A percentile compares a stretch with the other conserved stretches of the same genome.
These are phyloP conservation scores for Saccharomyces jurei DNA, from an alignment of 805 yeast genomes.

Conservation along the genomic window DNA sequence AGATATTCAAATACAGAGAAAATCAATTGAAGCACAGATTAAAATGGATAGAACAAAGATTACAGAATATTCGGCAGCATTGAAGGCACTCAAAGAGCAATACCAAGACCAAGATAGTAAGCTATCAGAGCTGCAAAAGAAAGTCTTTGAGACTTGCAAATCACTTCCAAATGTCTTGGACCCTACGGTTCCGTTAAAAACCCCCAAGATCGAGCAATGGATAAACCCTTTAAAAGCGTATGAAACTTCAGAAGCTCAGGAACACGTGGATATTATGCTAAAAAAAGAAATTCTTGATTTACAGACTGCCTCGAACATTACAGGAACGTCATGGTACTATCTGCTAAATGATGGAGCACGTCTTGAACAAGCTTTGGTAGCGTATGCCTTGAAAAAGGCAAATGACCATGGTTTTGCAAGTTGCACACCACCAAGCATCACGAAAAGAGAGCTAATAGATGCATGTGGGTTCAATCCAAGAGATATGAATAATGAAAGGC, in stretches of 20 bases:
- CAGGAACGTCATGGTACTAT: slow-evolving; percentile 84
- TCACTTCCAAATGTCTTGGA: slow-evolving; percentile 58
- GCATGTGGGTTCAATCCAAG: slow-evolving; percentile 96
- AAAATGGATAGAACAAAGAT: slow-evolving; percentile 16
- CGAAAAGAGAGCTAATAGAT: slow-evolving; percentile 61
- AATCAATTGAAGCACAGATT: slow-evolving; percentile 21
- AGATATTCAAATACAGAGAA: slow-evolving; percentile 25
- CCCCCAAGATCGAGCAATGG: slow-evolving; percentile 42
- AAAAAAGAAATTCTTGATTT: slow-evolving; percentile 63
- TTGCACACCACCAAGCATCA: slow-evolving; percentile 80
- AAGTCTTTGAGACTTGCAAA: slow-evolving; percentile 36
- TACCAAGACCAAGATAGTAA: slow-evolving; percentile 15
- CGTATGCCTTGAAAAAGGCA: slow-evolving; percentile 65
- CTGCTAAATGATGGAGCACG: slow-evolving; percentile 77
- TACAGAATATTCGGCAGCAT: slow-evolving; percentile 7
- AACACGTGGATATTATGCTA: slow-evolving; percentile 68
- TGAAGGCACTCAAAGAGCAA: slow-evolving; percentile 20
- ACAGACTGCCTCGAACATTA: slow-evolving; percentile 57
- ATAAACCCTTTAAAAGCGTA: slow-evolving; percentile 37
- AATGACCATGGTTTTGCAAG: slow-evolving; percentile 56
- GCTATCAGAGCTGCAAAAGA: slow-evolving; percentile 28
- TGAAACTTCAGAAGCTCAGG: slow-evolving; percentile 27
- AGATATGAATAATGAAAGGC: slow-evolving; percentile 79
- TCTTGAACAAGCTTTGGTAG: slow-evolving; percentile 82
- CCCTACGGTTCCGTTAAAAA: slow-evolving; percentile 35